Base-by-base conservation (phyloP, 202 grass and related monocot genomes). In the Miscanthus sacchariflorus region DNA sequence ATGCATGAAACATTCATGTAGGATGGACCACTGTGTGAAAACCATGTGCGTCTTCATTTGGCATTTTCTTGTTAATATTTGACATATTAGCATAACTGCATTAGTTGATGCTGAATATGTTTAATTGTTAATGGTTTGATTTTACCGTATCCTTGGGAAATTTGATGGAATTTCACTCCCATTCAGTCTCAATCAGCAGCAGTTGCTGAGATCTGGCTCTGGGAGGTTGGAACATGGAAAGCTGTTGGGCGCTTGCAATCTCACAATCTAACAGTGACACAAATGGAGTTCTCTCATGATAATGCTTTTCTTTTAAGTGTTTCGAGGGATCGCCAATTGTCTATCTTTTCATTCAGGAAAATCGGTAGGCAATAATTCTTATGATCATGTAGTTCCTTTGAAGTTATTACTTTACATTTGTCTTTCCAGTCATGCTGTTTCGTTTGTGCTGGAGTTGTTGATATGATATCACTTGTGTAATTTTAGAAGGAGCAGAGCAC, bases 201-300 rank as follows among this genome's bases (percentile, higher is more conserved):
- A 82, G 94, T 93, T 85, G 94, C 96, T 52, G 94, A 95, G 81
- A 93, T 99, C 86, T 96, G 92, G 92, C 77, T 99, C 68, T 99
- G 97, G 97, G 78, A 95, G 76, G 93, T 99, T 91, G 97, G 94
- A 83, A 95, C 97, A 68, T 99, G 97, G 94, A 99, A 96, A 91
- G 81, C 94, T 21, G 84, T 96, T 67, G 90, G 88, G 14, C 89
- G 90, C 27, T 83, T 99, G 84, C 91, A 95, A 73, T 93, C 97
- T 81, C 97, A 99, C 86, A 99, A 75, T 59, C 81, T 99, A 82
- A 99, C 97, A 78, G 92, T 99, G 46, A 99, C 97, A 77, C 94
- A 95, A 77, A 87, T 99, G 91, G 96, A 99, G 52, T 99, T 99
- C 67, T 96, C 97, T 61, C 52, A 12, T 91, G 93, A 95, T 87